phyloP scores from a whole-genome alignment of 2,329 filamentous ascomycete species.

The Didymella pinodella region DNA sequence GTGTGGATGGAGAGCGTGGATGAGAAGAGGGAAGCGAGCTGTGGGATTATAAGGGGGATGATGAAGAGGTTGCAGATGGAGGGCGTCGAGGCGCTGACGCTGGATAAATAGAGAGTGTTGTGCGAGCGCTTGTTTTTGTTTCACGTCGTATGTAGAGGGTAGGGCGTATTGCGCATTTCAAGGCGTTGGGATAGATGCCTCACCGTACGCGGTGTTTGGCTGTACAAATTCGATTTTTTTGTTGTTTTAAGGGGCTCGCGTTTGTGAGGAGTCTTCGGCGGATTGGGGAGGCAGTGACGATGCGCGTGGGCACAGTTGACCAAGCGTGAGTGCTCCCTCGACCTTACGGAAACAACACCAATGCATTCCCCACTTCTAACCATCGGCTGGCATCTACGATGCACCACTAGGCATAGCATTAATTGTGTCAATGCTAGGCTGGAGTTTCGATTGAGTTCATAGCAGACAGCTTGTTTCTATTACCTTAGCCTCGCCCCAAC shows the following conservation, averaged over 20 bases:
- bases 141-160: neutral
- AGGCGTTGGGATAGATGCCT: constrained; percentile 15
- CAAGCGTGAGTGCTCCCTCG: too few species aligned
- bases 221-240: constrained; percentile 5
- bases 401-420: too few species aligned
- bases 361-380: too few species aligned
- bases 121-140: neutral
- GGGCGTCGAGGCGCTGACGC: constrained; percentile 28
- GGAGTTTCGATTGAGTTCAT: too few species aligned
- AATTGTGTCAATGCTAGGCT: too few species aligned
- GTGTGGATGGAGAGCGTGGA: constrained; percentile 35
- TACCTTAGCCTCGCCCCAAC: too few species aligned
- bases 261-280: neutral
- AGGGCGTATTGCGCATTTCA: constrained; percentile 7
- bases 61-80: constrained; percentile 41
- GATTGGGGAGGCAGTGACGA: neutral
- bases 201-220: constrained; percentile 17
- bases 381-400: too few species aligned
- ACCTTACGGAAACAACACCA: too few species aligned
- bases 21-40: constrained; percentile 30
- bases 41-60: constrained; percentile 31
- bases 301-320: too few species aligned
- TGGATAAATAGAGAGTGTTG: constrained; percentile 13
- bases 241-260: neutral
- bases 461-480: too few species aligned